These are phyloP conservation scores for Ophiostoma piceae DNA, from an alignment of 2,329 filamentous ascomycete genomes.

Conservation along the genomic window DNA sequence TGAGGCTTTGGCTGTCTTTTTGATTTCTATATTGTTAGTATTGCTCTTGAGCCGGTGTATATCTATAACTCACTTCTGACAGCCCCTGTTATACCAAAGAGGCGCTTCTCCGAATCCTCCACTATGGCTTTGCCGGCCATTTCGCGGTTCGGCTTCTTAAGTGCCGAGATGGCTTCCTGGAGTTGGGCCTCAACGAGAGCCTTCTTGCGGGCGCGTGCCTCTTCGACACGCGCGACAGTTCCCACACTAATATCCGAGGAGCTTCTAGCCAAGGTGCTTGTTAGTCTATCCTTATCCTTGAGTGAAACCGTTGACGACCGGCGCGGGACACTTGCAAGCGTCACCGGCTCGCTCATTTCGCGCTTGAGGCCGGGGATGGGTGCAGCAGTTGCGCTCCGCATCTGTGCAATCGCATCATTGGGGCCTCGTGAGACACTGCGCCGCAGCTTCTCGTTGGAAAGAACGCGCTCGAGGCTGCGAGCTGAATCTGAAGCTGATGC, in stretches of 20 bases:
- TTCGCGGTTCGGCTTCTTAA: slow-evolving; percentile 71
- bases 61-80: slow-evolving; percentile 22
- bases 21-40: slow-evolving; percentile 27
- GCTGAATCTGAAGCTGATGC: slow-evolving; percentile 42
- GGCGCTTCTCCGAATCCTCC: slow-evolving; percentile 61
- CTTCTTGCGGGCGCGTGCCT: slow-evolving; percentile 59
- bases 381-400: slow-evolving; percentile 63
- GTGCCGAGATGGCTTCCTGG: slow-evolving; percentile 64
- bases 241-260: slow-evolving; percentile 27
- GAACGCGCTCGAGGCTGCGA: slow-evolving; percentile 57
- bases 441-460: slow-evolving; percentile 54
- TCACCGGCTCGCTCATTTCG: slow-evolving; percentile 56
- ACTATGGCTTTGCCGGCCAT: slow-evolving; percentile 62
- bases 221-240: slow-evolving; percentile 41
- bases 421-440: slow-evolving; percentile 54
- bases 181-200: slow-evolving; percentile 64
- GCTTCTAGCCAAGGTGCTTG: slow-evolving; percentile 37
- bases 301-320: slow-evolving; percentile 30
- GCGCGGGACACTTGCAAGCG: slow-evolving; percentile 44
- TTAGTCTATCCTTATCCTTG: slow-evolving; percentile 40
- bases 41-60: neutral
- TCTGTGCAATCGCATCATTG: slow-evolving; percentile 55
- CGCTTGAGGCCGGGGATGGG: slow-evolving; percentile 59
- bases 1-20: slow-evolving; percentile 43
- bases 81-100: slow-evolving; percentile 41